phyloP scores from a whole-genome alignment of 768 basidiomycete species.

The Termitomyces titanicus region DNA sequence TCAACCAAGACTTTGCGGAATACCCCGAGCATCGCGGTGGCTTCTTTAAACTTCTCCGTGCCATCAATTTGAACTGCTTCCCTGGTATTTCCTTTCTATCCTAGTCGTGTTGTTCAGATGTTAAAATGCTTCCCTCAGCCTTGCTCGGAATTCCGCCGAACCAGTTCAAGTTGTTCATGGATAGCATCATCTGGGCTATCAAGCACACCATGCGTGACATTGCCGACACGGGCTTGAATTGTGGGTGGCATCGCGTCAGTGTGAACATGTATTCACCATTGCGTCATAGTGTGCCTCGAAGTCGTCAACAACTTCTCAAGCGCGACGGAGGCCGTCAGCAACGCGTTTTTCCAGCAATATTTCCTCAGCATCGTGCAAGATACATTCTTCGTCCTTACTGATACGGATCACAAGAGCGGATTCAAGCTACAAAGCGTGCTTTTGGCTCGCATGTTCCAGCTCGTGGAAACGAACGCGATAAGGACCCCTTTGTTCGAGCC shows the following conservation, averaged over 20 bases:
- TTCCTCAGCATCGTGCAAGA: slow-evolving; percentile 92
- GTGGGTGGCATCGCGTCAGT: slow-evolving; percentile 37
- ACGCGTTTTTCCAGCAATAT: slow-evolving; percentile 95
- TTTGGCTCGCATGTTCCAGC: slow-evolving; percentile 90
- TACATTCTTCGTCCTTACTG: slow-evolving; percentile 95
- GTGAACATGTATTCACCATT: slow-evolving; percentile 2
- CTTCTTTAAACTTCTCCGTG: slow-evolving; percentile 93
- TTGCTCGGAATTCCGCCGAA: slow-evolving; percentile 81
- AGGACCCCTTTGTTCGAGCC: slow-evolving; percentile 85
- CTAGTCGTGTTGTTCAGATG: not conserved
- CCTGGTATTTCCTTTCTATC: slow-evolving; percentile 53
- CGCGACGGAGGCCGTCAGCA: slow-evolving; percentile 73
- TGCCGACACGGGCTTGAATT: slow-evolving; percentile 81
- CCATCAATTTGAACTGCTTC: slow-evolving; percentile 94
- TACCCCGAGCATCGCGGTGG: slow-evolving; percentile 97
- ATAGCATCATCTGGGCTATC: slow-evolving; percentile 99
- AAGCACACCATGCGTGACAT: slow-evolving; percentile 99
- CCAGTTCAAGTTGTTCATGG: slow-evolving; percentile 98
- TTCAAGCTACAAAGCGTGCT: slow-evolving; percentile 94
- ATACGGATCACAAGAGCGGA: slow-evolving; percentile 98
- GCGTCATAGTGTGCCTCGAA: slow-evolving; percentile 75
- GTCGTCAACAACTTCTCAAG: slow-evolving; percentile 92
- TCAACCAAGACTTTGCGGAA: slow-evolving; percentile 99
- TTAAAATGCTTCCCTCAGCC: slow-evolving; percentile 39
- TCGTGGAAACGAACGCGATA: slow-evolving; percentile 80